Evolutionary conservation across 1,284 basidiomycete genomes (phyloP).

Genomic region (Athelia psychrophila): DNA sequence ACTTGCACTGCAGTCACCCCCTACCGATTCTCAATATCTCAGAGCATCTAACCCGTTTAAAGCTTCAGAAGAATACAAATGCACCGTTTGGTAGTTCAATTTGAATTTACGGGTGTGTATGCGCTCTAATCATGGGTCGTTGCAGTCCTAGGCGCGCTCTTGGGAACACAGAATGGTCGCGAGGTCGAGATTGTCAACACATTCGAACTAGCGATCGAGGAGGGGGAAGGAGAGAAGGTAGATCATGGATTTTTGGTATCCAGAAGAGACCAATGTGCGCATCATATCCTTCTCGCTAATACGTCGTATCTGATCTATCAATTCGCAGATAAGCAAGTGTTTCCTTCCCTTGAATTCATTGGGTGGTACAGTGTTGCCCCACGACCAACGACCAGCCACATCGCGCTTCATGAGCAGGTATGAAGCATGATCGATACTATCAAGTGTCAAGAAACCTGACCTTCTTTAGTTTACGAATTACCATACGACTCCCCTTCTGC

Average conservation of each 20-base stretch:
- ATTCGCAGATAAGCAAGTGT: constrained; percentile 89
- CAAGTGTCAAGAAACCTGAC: neutral
- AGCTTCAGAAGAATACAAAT: constrained; percentile 64
- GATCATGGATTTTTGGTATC: constrained; percentile 83
- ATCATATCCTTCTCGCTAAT: constrained; percentile 3
- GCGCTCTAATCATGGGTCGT: constrained; percentile 4
- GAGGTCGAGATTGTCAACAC: constrained; percentile 96
- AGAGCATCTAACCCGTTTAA: constrained; percentile 87
- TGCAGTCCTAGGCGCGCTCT: constrained; percentile 86
- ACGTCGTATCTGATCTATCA: constrained; percentile 7
- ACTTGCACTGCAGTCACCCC: constrained; percentile 69
- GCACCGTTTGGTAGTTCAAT: constrained; percentile 60
- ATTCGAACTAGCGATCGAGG: constrained; percentile 82
- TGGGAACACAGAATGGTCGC: constrained; percentile 93
- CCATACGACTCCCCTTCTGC: constrained; percentile 75
- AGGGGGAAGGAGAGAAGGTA: constrained; percentile 50
- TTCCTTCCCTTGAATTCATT: constrained; percentile 93
- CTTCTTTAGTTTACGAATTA: constrained; percentile 61
- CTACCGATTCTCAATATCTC: constrained; percentile 96
- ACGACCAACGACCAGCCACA: constrained; percentile 69
- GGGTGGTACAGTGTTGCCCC: constrained; percentile 94
- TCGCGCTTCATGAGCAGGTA: constrained; percentile 85
- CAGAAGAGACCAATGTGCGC: constrained; percentile 87
- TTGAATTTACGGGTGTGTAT: neutral
- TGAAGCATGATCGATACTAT: constrained; percentile 12